phyloP scores from a whole-genome alignment of 2,329 filamentous ascomycete species.

The Claviceps capensis region DNA sequence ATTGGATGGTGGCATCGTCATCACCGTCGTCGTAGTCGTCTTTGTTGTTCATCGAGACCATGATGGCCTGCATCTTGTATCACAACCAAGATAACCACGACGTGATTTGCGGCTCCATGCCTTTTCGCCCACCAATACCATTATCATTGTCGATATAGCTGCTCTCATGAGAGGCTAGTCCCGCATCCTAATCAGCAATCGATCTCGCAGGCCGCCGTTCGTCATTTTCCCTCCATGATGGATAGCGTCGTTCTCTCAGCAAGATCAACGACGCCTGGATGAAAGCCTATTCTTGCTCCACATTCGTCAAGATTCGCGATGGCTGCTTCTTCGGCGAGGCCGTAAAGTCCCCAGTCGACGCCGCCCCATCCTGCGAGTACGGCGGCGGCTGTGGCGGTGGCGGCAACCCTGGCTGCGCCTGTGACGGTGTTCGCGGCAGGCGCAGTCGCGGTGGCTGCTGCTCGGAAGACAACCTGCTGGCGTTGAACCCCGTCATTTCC shows the following conservation, averaged over 20 bases:
- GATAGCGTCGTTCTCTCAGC: not conserved
- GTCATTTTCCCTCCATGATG: not conserved
- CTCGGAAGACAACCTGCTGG: constrained; percentile 1
- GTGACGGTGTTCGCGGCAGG: too few relatives aligned
- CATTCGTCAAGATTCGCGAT: too few relatives aligned
- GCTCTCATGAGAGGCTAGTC: not conserved
- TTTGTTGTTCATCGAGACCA: not conserved
- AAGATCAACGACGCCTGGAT: constrained; percentile 7
- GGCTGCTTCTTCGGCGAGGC: too few relatives aligned
- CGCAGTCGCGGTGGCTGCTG: constrained; percentile 1
- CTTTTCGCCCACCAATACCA: not conserved
- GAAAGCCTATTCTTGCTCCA: constrained; percentile 4
- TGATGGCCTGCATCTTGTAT: not conserved
- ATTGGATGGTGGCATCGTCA: too few relatives aligned
- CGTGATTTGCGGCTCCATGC: not conserved
- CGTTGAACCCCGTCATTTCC: constrained; percentile 3
- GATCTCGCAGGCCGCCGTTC: constrained; percentile 7
- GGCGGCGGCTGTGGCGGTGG: too few relatives aligned
- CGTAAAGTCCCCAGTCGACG: too few relatives aligned
- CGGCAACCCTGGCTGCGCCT: too few relatives aligned
- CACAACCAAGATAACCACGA: not conserved
- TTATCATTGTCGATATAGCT: not conserved
- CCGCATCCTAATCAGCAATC: constrained; percentile 18
- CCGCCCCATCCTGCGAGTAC: too few relatives aligned
- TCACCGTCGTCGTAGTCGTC: too few relatives aligned